Base-by-base conservation (phyloP, 768 basidiomycete genomes). In the Suillus variegatus region DNA sequence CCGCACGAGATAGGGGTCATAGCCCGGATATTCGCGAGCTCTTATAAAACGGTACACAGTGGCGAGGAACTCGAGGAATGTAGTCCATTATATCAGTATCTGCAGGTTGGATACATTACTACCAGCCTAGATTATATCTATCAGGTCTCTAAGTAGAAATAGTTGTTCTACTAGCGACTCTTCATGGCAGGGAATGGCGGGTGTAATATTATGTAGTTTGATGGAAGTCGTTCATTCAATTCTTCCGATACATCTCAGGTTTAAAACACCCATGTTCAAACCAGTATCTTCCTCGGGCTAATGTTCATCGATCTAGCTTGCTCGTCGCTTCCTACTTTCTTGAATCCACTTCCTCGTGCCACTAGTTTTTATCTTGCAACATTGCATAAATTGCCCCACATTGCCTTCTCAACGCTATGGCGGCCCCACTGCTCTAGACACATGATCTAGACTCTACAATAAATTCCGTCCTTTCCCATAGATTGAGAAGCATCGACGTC, bases 201-300 rank as follows among this genome's bases (percentile, higher is more conserved):
- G n/a, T 49, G n/a, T 22, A 13, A 10, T 22, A 49, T 46, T 32
- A 32, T 32, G 32, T 46, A 46, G 20, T 46, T 20, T 44, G 20
- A 44, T 20, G 44, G 9, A 20, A 20, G 8, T 46, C 1, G 1
- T 46, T 49, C 13, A 25, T 38, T 58, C 62, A 25, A 18, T 56
- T 18, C n/a, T 25, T 60, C 10, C 57, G 8, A 44, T 65, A 16
- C 36, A 49, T 47, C 35, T 51, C 25, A 41, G 46, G 22, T 74
- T 72, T 25, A 78, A 67, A 14, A 79, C 66, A 20, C 72, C 74
- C 78, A 78, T 79, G 55, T 69, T 67, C 22, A 77, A 51, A 44
- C 65, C 32, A 6, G 32, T 58, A 64, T 81, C 77, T 25, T 76
- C 68, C 32, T 32, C 32, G 0, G 32, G 6, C 77, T 75, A 78